Percentiles rank a stretch among this genome's conserved stretches.
These are phyloP conservation scores for Penicillium subrubescens DNA, from an alignment of 495 filamentous ascomycete genomes.

Conservation along the genomic window DNA sequence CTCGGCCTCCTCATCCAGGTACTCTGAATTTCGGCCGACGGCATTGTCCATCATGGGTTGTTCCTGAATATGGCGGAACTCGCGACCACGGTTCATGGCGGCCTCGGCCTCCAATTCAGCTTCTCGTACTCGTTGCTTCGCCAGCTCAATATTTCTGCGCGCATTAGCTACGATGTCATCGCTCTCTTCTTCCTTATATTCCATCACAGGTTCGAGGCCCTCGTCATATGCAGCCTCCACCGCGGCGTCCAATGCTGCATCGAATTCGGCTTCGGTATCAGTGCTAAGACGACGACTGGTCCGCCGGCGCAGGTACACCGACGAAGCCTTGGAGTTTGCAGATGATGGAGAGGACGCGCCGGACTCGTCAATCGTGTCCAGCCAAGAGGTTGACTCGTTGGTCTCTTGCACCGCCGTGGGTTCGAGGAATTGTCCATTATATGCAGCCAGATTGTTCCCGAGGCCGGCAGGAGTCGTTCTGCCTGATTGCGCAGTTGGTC, in stretches of 20 bases:
- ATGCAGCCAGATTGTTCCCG: constrained; percentile 14
- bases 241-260: constrained; percentile 92
- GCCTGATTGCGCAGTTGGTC: constrained; percentile 33
- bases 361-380: constrained; percentile 96
- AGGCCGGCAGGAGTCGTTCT: constrained; percentile 25
- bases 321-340: constrained; percentile 77
- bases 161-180: constrained; percentile 57
- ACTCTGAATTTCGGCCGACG: constrained; percentile 43
- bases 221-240: constrained; percentile 97
- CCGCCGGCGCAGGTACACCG: constrained; percentile 65
- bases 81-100: constrained; percentile 52
- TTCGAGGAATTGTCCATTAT: constrained; percentile 31
- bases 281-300: constrained; percentile 67
- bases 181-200: constrained; percentile 40
- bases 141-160: constrained; percentile 71
- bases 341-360: constrained; percentile 79
- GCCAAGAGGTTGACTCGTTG: constrained; percentile 86
- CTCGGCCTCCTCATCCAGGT: constrained; percentile 76
- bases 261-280: constrained; percentile 88
- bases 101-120: constrained; percentile 74
- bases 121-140: constrained; percentile 76
- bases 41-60: constrained; percentile 32
- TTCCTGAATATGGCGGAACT: constrained; percentile 43
- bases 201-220: constrained; percentile 72
- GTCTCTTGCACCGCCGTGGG: constrained; percentile 38